These are phyloP conservation scores for Mariannaea sp. DNA, from an alignment of 2,329 filamentous ascomycete genomes.

Conservation along the genomic window DNA sequence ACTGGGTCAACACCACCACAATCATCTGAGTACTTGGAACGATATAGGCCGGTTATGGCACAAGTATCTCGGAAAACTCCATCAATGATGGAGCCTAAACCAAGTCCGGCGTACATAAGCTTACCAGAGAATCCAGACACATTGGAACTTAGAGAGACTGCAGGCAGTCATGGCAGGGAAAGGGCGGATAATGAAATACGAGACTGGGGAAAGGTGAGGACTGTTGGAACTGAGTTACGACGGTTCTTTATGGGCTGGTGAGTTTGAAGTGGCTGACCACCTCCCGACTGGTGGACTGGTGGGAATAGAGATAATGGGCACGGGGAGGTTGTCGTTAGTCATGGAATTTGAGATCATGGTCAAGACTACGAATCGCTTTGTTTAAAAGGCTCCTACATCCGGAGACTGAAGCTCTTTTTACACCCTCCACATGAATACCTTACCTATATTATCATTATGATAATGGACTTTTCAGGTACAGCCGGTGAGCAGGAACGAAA, in stretches of 20 bases:
- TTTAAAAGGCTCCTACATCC: no score
- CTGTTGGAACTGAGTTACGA: conserved; percentile 34
- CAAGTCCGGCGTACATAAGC: background rate
- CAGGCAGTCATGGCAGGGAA: background rate
- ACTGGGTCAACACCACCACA: conserved; percentile 23
- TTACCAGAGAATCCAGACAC: conserved; percentile 19
- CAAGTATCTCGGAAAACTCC: background rate
- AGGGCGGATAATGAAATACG: background rate
- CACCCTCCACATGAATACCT: background rate
- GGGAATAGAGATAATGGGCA: background rate
- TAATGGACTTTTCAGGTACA: no score
- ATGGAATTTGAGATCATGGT: background rate
- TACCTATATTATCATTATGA: no score
- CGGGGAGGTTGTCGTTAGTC: background rate
- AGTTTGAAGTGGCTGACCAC: conserved; percentile 2
- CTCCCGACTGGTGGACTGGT: background rate
- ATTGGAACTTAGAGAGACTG: background rate
- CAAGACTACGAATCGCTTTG: background rate
- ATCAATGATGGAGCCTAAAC: background rate
- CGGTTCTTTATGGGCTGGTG: conserved; percentile 32
- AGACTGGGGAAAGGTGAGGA: conserved; percentile 23
- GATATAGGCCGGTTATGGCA: conserved; percentile 34
- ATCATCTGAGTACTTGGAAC: conserved; percentile 44
- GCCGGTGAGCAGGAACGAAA: no score
- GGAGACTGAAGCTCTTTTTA: background rate